Evolutionary conservation across 441 rosid species (phyloP).

Genomic region (Melastoma candidum): DNA sequence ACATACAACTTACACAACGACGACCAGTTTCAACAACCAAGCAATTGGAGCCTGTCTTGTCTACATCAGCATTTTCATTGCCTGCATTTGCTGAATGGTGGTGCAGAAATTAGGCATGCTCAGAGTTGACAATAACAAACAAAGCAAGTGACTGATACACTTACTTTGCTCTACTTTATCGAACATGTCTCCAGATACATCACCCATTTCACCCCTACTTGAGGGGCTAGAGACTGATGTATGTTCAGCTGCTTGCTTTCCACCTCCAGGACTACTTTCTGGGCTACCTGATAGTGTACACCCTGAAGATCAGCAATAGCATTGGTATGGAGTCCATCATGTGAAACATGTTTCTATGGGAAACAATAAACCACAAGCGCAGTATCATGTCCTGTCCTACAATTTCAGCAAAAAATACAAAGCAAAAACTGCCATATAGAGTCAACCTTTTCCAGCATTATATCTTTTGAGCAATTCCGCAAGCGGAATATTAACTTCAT

Average conservation of each 20-base stretch:
- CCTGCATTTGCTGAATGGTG: conserved; percentile 49
- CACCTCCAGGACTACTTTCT: conserved; percentile 38
- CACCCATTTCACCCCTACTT: too few species aligned
- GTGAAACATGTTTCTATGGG: too few species aligned
- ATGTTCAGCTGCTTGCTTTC: conserved; percentile 25
- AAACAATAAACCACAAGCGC: too few species aligned
- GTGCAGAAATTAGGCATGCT: conserved; percentile 16
- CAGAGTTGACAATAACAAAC: conserved; percentile 19
- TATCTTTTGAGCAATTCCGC: conserved; percentile 80
- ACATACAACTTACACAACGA: conserved; percentile 99
- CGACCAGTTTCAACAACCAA: conserved; percentile 43
- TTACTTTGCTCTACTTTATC: conserved; percentile 30
- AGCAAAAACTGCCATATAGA: too few species aligned
- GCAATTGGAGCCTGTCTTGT: conserved; percentile 32
- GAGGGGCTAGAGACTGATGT: conserved; percentile 3
- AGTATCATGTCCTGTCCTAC: too few species aligned
- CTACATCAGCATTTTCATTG: conserved; percentile 27
- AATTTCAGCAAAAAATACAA: too few species aligned
- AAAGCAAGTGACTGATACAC: conserved; percentile 28
- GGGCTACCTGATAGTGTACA: conserved; percentile 32
- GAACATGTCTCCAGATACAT: background rate
- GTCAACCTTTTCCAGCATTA: conserved; percentile 42
- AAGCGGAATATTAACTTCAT: conserved; percentile 80
- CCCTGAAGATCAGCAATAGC: too few species aligned
- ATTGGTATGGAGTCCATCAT: too few species aligned